Evolutionary conservation across 2,329 filamentous ascomycete species (phyloP), one percentile per base, ranked within the genome.

Genomic region (Sporothrix humicola): DNA sequence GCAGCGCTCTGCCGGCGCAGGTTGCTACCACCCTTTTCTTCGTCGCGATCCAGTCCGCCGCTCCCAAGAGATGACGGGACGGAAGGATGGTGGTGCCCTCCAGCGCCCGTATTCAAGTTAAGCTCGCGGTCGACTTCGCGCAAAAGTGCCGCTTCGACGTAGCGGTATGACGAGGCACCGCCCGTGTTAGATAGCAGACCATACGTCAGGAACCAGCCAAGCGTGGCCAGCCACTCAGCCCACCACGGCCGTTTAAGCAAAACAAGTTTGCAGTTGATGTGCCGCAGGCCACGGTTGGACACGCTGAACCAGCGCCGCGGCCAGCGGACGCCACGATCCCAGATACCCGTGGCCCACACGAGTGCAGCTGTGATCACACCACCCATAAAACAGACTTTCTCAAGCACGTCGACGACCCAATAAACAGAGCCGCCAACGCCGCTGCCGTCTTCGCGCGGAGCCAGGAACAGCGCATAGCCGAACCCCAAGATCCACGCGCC

Each of bases 201-300:
- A 77, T 93, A 93, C 0, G 94, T 95, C 74, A 96, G 87, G 75
- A 97, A 88, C 82, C 95, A 97, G 13, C 87, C 90, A 63, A 92
- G 80, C 72, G 92, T 92, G 5, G 91, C 92, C 20, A 93, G 83
- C 37, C 92, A 81, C 80, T 98, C 95, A 74, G 90, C 89, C 88
- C 91, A 94, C 90, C 93, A 94, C 0, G 93, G 88, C 13, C 93
- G 90, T 78, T 93, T 90, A 72, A 97, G 92, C 73, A 98, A 88
- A 72, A 99, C 94, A 66, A 99, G 91, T 84, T 99, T 98, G 83
- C 94, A 93, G 82, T 99, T 99, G 88, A 98, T 97, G 72, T 89
- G 92, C 75, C 96, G 88, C 76, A 99, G 85, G 13, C 96, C 96
- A 72, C 96, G 88, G 81, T 99, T 99, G 54, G 95, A 93, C 75